A percentile compares a stretch with the other conserved stretches of the same genome.
These are phyloP conservation scores for Sphaerulina populicola DNA, from an alignment of 2,329 filamentous ascomycete genomes.

Conservation along the genomic window DNA sequence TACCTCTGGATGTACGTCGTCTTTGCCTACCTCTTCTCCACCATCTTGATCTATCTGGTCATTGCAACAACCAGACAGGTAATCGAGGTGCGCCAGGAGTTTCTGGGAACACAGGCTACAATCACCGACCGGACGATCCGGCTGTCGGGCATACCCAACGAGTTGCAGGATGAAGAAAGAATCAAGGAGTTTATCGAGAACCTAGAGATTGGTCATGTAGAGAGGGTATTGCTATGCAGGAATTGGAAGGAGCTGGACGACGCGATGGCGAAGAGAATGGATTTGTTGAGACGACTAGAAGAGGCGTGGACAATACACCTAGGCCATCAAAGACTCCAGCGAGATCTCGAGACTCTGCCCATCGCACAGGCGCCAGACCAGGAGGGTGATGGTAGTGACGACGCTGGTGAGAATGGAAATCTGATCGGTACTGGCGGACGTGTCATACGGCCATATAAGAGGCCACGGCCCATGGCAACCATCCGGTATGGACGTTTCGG, in stretches of 20 bases:
- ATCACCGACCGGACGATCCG: slow-evolving; percentile 91
- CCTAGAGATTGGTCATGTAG: slow-evolving; percentile 80
- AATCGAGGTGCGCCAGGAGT: slow-evolving; percentile 78
- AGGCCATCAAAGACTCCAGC: slow-evolving; percentile 48
- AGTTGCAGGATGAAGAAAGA: slow-evolving; percentile 69
- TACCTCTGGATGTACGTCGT: slow-evolving; percentile 89
- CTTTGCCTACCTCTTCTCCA: slow-evolving; percentile 92
- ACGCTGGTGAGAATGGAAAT: slow-evolving; percentile 28
- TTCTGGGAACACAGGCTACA: slow-evolving; percentile 88
- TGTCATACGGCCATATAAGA: slow-evolving; percentile 41
- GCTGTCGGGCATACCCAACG: slow-evolving; percentile 73
- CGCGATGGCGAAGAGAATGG: slow-evolving; percentile 59
- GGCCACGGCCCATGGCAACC: slow-evolving; percentile 57
- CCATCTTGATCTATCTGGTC: slow-evolving; percentile 71
- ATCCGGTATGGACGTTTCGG: slow-evolving; percentile 73
- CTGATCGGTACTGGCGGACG: slow-evolving; percentile 14
- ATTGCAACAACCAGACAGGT: slow-evolving; percentile 75
- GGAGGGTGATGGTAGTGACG: slow-evolving; percentile 18
- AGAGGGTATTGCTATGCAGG: slow-evolving; percentile 75
- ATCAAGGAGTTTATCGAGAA: slow-evolving; percentile 83
- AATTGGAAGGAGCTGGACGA: slow-evolving; percentile 78
- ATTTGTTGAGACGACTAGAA: slow-evolving; percentile 64
- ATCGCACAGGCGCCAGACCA: slow-evolving; percentile 40
- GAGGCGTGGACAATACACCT: slow-evolving; percentile 71
- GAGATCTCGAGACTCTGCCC: slow-evolving; percentile 43